These are phyloP conservation scores for Monosporascus cannonballus DNA, from an alignment of 2,329 filamentous ascomycete species.

Conservation along the genomic window DNA sequence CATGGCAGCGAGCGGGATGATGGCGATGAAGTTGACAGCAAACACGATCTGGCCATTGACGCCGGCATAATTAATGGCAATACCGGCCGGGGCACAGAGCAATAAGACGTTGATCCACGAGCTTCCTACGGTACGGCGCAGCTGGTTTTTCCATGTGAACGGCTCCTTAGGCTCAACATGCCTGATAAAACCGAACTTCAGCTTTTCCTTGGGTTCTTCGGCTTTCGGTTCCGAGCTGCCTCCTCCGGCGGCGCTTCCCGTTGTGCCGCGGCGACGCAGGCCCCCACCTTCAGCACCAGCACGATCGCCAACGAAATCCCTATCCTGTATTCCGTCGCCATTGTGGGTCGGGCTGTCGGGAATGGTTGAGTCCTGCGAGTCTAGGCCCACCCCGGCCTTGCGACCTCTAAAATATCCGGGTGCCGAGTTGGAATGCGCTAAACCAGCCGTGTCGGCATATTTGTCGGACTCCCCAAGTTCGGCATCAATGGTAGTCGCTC, in stretches of 20 bases:
- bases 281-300: neutral
- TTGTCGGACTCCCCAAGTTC: neutral
- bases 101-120: constrained; percentile 86
- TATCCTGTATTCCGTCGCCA: constrained; percentile 3
- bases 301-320: constrained; percentile 6
- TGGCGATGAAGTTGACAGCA: constrained; percentile 88
- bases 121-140: constrained; percentile 68
- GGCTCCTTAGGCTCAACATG: constrained; percentile 44
- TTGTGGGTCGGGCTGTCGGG: neutral
- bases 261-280: neutral
- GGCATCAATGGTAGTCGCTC: neutral
- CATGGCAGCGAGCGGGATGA: constrained; percentile 82
- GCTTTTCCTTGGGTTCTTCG: constrained; percentile 35
- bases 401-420: neutral
- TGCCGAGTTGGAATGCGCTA: neutral
- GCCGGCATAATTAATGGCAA: constrained; percentile 64
- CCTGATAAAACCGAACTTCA: constrained; percentile 36
- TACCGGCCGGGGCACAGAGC: constrained; percentile 71
- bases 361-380: constrained; percentile 14
- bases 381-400: constrained; percentile 7
- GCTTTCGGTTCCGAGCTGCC: constrained; percentile 20
- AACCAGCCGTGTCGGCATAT: neutral
- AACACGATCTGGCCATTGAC: constrained; percentile 49
- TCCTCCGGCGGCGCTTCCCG: constrained; percentile 18
- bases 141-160: constrained; percentile 58